These are phyloP conservation scores for Dactylellina sp. DNA, from an alignment of 2,329 filamentous ascomycete genomes.

Conservation along the genomic window DNA sequence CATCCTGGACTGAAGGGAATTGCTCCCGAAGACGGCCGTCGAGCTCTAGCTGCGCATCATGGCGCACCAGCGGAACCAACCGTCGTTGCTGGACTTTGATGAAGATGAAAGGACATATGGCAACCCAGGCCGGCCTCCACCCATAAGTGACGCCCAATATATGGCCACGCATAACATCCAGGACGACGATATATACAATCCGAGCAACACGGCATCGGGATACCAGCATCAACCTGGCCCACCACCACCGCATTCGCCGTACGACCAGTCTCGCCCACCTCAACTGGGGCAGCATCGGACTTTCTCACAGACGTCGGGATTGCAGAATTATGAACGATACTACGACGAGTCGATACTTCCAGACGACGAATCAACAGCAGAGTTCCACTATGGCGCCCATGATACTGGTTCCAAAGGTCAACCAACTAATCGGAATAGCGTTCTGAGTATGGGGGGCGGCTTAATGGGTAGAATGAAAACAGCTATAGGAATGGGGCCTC, in stretches of 20 bases:
- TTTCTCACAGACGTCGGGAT: conserved; percentile 80
- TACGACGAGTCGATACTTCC: conserved; percentile 73
- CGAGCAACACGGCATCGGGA: conserved; percentile 44
- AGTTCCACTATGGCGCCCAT: conserved; percentile 82
- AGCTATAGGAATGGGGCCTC: conserved; percentile 84
- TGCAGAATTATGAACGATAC: conserved; percentile 91
- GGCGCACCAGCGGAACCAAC: conserved; percentile 55
- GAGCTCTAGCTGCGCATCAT: conserved; percentile 55
- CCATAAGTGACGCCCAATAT: conserved; percentile 59
- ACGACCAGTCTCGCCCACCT: conserved; percentile 62
- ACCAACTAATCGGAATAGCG: conserved; percentile 76
- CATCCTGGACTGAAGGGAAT: conserved; percentile 24
- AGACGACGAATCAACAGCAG: conserved; percentile 83
- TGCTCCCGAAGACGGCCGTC: conserved; percentile 39
- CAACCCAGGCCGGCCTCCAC: conserved; percentile 60
- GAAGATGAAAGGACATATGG: conserved; percentile 60
- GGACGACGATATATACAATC: conserved; percentile 53
- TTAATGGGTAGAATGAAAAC: conserved; percentile 88
- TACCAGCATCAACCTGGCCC: conserved; percentile 30
- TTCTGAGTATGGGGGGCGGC: conserved; percentile 86
- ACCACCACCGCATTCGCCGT: conserved; percentile 62
- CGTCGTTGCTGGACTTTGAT: conserved; percentile 60
- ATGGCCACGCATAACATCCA: conserved; percentile 57
- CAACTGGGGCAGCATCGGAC: conserved; percentile 63
- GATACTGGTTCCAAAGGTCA: conserved; percentile 73